Percentiles rank a stretch among this genome's conserved stretches.
Conservation (phyloP, 2,329 filamentous ascomycete genomes). For the Pseudofabraea citricarpa region DNA sequence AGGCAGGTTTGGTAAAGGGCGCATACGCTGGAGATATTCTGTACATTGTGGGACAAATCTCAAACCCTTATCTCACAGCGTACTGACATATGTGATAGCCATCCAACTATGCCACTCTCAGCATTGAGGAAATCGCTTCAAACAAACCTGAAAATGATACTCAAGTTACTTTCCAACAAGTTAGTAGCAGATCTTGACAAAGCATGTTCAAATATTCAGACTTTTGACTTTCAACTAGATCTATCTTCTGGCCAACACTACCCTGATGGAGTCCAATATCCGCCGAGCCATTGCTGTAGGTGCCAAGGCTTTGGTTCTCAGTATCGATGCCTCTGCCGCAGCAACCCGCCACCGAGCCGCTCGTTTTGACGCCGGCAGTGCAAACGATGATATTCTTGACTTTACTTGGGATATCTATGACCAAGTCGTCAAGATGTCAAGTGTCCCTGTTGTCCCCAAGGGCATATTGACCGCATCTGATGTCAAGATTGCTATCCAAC, state of each 20-base stretch:
- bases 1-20: not conserved
- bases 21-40: not conserved
- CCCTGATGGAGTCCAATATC: not conserved
- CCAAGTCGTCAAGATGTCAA: not conserved
- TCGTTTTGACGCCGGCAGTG: not conserved
- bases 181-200: too few species aligned
- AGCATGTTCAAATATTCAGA: too few species aligned
- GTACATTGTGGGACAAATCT: not conserved
- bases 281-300: conserved; percentile 1
- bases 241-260: not conserved
- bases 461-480: conserved; percentile 62
- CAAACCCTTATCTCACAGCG: not conserved
- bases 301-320: conserved; percentile 6
- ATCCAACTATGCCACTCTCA: not conserved
- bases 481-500: conserved; percentile 50
- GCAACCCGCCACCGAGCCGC: conserved; percentile 4
- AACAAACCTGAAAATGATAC: not conserved
- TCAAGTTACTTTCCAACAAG: not conserved
- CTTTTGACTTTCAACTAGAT: too few species aligned
- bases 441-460: conserved; percentile 51
- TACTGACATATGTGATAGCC: not conserved
- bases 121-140: not conserved
- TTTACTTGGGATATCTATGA: not conserved
- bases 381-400: not conserved
- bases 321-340: conserved; percentile 5